Base-by-base conservation (phyloP, 305 asterid genomes). In the Fraxinus floribunda region DNA sequence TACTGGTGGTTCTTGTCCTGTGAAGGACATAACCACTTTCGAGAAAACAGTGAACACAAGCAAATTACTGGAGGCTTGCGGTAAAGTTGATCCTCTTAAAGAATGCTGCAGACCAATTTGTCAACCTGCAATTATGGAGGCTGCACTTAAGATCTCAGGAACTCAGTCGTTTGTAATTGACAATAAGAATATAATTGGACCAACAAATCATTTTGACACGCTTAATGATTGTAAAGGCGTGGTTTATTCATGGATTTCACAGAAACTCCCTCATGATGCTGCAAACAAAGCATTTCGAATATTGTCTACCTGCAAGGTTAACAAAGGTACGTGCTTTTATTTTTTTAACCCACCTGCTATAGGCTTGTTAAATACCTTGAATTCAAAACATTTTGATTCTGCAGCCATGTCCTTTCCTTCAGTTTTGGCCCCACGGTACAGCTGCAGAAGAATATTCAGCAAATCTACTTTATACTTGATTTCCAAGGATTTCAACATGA, bases 1-100 rank as follows among this genome's bases (percentile, higher is more conserved):
- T 38, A 97, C 98, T n/a, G 98, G 97, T 76, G 98, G 97, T 49
- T 92, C 97, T 22, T 97, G 98, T 90, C 99, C 98, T n/a, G 97
- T 97, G 79, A 97, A 92, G 91, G 98, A 93, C 60, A 73, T 89
- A 29, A 41, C 83, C 26, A 87, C 91, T 78, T 97, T 97, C 79
- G 98, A 97, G 91, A 92, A 86, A 85, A 85, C 83, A 3, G 97
- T 97, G 85, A 97, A 97, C 87, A 91, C 98, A 10, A 94, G 95
- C 90, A 92, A 93, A 87, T 82, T 97, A 68, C 89, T 97, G 84
- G 98, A 93, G 83, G 92, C 98, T 72, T 97, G 99, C 88, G 91
- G 92, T 86, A 86, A 88, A 0, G 89, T 97, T 68, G 98, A 97
- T 88, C 94, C 94, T 79, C 93, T 93, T 79, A 94, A 94, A 86